Conservation (phyloP, 2,329 filamentous ascomycete genomes). For the Cyphellophora europaea region DNA sequence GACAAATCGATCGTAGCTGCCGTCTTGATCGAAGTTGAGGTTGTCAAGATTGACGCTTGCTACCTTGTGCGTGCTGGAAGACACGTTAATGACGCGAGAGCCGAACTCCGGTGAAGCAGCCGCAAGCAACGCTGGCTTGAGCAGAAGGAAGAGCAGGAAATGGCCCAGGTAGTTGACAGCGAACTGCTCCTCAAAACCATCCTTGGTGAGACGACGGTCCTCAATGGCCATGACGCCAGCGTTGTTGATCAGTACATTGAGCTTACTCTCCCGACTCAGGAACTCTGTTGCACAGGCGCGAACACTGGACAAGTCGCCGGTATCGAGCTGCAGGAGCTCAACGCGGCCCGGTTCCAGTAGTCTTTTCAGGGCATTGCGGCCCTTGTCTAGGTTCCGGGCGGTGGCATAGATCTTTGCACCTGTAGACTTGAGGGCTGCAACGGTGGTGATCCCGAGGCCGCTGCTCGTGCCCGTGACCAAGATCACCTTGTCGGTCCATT, state of each 20-base stretch:
- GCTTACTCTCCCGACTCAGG: slow-evolving; percentile 23
- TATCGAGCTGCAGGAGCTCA: slow-evolving; percentile 28
- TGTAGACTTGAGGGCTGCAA: slow-evolving; percentile 28
- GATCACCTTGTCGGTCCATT: slow-evolving; percentile 22
- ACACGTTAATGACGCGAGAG: slow-evolving; percentile 20
- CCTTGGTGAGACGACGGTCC: slow-evolving; percentile 21
- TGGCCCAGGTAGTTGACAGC: slow-evolving; percentile 28
- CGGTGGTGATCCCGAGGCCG: slow-evolving; percentile 30
- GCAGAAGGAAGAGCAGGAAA: slow-evolving; percentile 29
- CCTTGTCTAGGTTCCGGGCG: slow-evolving; percentile 30
- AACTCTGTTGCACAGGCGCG: slow-evolving; percentile 29
- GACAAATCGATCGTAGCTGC: slow-evolving; percentile 25
- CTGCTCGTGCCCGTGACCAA: slow-evolving; percentile 27
- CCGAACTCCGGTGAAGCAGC: slow-evolving; percentile 27
- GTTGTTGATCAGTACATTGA: slow-evolving; percentile 33
- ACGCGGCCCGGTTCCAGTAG: too few species aligned
- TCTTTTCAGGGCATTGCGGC: slow-evolving; percentile 19
- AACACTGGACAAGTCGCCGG: slow-evolving; percentile 30
- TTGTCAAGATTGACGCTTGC: slow-evolving; percentile 24
- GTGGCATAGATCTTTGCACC: slow-evolving; percentile 36
- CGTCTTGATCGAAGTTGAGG: slow-evolving; percentile 22
- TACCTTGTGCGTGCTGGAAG: slow-evolving; percentile 18
- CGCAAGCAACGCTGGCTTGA: slow-evolving; percentile 34
- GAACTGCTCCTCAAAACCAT: slow-evolving; percentile 28
- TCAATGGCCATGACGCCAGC: slow-evolving; percentile 25